Percentiles rank a stretch among this genome's conserved stretches.
phyloP scores from a whole-genome alignment of 2,329 filamentous ascomycete species.

The Paecilomyces sp. region DNA sequence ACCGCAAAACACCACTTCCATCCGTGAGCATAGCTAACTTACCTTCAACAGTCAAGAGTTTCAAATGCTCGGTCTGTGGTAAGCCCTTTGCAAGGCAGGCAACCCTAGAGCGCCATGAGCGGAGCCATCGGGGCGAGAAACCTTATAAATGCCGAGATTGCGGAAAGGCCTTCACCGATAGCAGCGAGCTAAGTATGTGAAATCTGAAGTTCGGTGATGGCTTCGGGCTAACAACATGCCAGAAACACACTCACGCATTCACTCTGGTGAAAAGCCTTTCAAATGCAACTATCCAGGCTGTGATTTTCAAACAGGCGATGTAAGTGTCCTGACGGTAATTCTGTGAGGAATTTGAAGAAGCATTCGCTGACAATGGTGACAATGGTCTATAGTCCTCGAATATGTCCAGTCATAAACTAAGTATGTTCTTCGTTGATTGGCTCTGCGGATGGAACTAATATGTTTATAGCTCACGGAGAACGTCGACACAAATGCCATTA shows the following conservation, averaged over 20 bases:
- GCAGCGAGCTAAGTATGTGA: slow-evolving; percentile 35
- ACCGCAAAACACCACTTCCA: not conserved
- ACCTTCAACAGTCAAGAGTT: slow-evolving; percentile 30
- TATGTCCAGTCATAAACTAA: slow-evolving; percentile 39
- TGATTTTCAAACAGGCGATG: slow-evolving; percentile 37
- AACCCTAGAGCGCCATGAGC: slow-evolving; percentile 36
- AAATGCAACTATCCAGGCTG: slow-evolving; percentile 37
- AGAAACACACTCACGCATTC: slow-evolving; percentile 38
- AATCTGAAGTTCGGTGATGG: not conserved
- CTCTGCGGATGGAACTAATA: slow-evolving; percentile 6
- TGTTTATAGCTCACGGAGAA: slow-evolving; percentile 28
- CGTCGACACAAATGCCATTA: slow-evolving; percentile 34
- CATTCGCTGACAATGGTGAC: not conserved
- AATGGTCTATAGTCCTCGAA: slow-evolving; percentile 30
- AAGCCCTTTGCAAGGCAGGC: slow-evolving; percentile 37
- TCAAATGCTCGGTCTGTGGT: slow-evolving; percentile 33
- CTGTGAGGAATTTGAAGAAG: not conserved
- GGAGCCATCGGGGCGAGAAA: slow-evolving; percentile 38
- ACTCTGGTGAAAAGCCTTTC: slow-evolving; percentile 38
- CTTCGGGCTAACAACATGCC: slow-evolving; percentile 12
- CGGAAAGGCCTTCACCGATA: slow-evolving; percentile 37
- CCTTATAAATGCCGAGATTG: slow-evolving; percentile 35
- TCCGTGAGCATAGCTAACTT: not conserved
- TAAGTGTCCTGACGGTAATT: slow-evolving; percentile 14
- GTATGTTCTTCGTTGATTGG: slow-evolving; percentile 16